Evolutionary conservation across 306 rosid genomes (phyloP).

Genomic region (Styphnolobium japonicum): DNA sequence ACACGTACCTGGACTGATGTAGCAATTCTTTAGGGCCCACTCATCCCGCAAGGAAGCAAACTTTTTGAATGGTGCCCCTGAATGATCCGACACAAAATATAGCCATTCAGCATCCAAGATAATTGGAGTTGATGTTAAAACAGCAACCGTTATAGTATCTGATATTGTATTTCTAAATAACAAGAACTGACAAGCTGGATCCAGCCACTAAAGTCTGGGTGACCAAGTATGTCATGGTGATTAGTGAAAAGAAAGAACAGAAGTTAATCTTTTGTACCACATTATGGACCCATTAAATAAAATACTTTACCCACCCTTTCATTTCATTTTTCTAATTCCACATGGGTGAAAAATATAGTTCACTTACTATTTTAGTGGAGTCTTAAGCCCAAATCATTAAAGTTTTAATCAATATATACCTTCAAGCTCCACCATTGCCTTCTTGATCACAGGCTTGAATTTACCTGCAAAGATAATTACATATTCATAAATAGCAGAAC

Average conservation of each 20-base stretch:
- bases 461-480: conserved; percentile 60
- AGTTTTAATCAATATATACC: conserved; percentile 43
- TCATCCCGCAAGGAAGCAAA: conserved; percentile 80
- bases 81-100: conserved; percentile 19
- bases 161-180: background rate
- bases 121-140: background rate
- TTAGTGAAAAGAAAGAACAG: background rate
- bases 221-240: background rate
- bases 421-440: conserved; percentile 99
- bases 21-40: conserved; percentile 90
- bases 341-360: background rate
- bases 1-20: conserved; percentile 81
- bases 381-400: background rate
- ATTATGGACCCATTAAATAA: background rate
- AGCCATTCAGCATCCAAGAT: conserved; percentile 14
- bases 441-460: conserved; percentile 98
- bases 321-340: background rate
- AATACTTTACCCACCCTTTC: background rate
- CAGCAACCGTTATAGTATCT: background rate
- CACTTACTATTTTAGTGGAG: background rate
- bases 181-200: background rate
- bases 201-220: background rate
- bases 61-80: conserved; percentile 97
- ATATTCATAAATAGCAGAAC: conserved; percentile 1
- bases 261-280: background rate